These are phyloP conservation scores for Paraphoma chrysanthemicola DNA, from an alignment of 2,329 filamentous ascomycete species.

Conservation along the genomic window DNA sequence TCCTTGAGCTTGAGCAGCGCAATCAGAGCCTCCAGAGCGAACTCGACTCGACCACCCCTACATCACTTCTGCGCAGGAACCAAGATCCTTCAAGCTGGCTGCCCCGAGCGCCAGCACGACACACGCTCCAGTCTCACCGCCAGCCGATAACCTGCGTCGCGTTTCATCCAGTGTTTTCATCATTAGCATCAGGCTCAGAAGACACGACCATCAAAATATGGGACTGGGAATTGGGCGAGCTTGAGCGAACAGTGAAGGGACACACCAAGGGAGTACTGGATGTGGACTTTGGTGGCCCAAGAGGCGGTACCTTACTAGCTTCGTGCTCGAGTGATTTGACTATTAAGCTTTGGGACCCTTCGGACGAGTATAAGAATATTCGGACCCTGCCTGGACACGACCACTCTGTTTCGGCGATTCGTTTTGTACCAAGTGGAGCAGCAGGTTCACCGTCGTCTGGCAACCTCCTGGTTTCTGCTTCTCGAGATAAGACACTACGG, in stretches of 20 bases:
- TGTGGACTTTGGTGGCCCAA: constrained; percentile 87
- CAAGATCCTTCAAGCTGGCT: constrained; percentile 88
- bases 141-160: constrained; percentile 84
- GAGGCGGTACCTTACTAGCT: constrained; percentile 78
- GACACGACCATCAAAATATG: constrained; percentile 96
- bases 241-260: constrained; percentile 88
- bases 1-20: constrained; percentile 88
- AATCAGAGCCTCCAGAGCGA: constrained; percentile 78
- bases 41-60: constrained; percentile 81
- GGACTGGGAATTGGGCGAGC: constrained; percentile 94
- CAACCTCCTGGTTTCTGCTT: constrained; percentile 86
- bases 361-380: constrained; percentile 94
- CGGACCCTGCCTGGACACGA: constrained; percentile 90
- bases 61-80: constrained; percentile 78
- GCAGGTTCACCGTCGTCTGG: constrained; percentile 79
- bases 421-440: constrained; percentile 85
- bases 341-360: constrained; percentile 94
- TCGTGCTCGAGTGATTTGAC: constrained; percentile 89
- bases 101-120: constrained; percentile 79
- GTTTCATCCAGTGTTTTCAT: constrained; percentile 91
- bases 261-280: constrained; percentile 89
- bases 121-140: constrained; percentile 84
- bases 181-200: constrained; percentile 87
- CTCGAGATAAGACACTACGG: constrained; percentile 80
- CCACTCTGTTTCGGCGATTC: constrained; percentile 86